Conservation (phyloP, 306 rosid species). For the Begonia fuchsioides region DNA sequence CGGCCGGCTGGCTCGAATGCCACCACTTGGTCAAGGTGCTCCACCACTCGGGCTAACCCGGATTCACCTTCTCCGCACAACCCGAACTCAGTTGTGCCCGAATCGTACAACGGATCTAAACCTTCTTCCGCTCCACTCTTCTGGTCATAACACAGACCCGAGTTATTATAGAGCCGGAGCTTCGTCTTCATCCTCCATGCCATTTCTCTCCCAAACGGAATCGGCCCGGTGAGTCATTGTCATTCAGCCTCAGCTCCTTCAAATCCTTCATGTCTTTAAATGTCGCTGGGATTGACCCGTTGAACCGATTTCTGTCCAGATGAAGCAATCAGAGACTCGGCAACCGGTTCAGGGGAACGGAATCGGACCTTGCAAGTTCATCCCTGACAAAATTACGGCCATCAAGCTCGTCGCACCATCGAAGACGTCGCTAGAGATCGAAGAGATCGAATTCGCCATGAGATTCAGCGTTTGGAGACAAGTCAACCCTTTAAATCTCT, state of each 20-base stretch:
- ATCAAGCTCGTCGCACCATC: constrained; percentile 39
- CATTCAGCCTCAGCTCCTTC: constrained; percentile 48
- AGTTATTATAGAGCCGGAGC: constrained; percentile 34
- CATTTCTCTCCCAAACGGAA: constrained; percentile 55
- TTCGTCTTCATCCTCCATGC: constrained; percentile 84
- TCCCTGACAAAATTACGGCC: constrained; percentile 47
- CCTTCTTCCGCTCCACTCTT: constrained; percentile 35
- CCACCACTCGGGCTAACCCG: constrained; percentile 14
- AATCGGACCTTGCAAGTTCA: constrained; percentile 45
- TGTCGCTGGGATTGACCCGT: constrained; percentile 53
- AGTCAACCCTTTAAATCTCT: constrained; percentile 15
- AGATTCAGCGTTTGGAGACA: constrained; percentile 62
- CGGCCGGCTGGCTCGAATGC: too few relatives aligned
- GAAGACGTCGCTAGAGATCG: constrained; percentile 37
- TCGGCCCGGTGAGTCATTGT: constrained; percentile 33
- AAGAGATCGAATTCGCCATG: constrained; percentile 61
- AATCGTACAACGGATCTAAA: constrained; percentile 27
- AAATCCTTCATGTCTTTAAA: constrained; percentile 28
- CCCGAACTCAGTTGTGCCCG: constrained; percentile 23
- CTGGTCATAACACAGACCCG: constrained; percentile 47
- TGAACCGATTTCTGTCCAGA: constrained; percentile 56
- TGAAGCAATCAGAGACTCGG: constrained; percentile 55
- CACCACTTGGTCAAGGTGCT: constrained; percentile 24
- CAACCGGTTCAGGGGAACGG: constrained; percentile 42
- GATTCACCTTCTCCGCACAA: constrained; percentile 27